Base-by-base conservation (phyloP, 2,329 filamentous ascomycete species). In the Cordyceps cateniannulata region DNA sequence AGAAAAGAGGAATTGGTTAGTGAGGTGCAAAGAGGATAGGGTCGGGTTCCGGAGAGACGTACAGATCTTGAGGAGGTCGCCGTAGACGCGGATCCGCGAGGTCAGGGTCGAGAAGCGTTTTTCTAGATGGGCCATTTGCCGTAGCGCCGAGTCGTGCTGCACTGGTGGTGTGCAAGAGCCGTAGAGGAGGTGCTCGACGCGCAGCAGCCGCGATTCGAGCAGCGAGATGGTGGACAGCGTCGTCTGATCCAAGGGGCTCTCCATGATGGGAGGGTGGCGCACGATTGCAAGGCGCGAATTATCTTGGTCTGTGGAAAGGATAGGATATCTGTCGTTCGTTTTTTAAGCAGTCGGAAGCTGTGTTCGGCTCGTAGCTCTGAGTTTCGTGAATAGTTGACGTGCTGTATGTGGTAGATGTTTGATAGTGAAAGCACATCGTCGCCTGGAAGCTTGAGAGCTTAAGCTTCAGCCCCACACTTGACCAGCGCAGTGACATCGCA, bases 11-110 rank as follows among this genome's bases (percentile, higher is more conserved):
- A 16, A 3, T n/a, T n/a, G 24, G 14, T 45, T 3, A 22, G 52
- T 18, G 20, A 24, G 5, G 51, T 5, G 1, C 9, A 22, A 25
- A 16, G 27, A 9, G 24, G 14, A 24, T 24, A 24, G 22, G n/a
- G 42, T 5, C 18, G 40, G 40, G 40, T 14, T n/a, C 32, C 44
- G 27, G 12, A 56, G 52, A 7, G 3, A 69, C 81, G 24, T 77
- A 86, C 84, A 85, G 27, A 86, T 83, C 67, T 81, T 82, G 42
- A 87, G 74, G 7, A 87, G 75, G 65, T 86, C 83, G 29, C 76
- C 78, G 65, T 86, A 86, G 59, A 84, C 81, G 54, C 82, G 80
- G 38, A 82, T 73, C 57, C 76, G 75, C 32, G 80, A 79, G 6
- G 81, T 65, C 7, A 86, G 73, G 35, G 71, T 69, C 16, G 76